A percentile compares a stretch with the other conserved stretches of the same genome.
Conservation (phyloP, 2,329 filamentous ascomycete genomes). For the Epicoccum nigrum region DNA sequence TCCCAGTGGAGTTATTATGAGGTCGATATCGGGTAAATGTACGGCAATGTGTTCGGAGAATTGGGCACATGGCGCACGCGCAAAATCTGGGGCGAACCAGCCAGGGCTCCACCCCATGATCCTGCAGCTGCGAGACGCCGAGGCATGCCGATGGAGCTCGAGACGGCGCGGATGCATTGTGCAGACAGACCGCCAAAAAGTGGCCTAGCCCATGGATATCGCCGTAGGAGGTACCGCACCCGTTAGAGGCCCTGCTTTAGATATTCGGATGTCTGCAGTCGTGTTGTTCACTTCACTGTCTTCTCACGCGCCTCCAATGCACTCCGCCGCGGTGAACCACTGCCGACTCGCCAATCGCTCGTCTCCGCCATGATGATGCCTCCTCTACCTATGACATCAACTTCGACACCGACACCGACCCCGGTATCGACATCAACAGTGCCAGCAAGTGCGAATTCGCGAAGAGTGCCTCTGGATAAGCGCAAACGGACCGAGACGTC, state of each 20-base stretch:
- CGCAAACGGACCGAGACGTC: conserved; percentile 54
- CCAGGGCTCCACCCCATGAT: conserved; percentile 9
- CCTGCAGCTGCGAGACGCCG: conserved; percentile 11
- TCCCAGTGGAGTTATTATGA: not conserved
- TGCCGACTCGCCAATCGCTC: conserved; percentile 14
- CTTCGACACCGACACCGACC: conserved; percentile 1
- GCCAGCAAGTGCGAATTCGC: conserved; percentile 29
- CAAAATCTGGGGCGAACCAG: conserved; percentile 11
- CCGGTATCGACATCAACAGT: not conserved
- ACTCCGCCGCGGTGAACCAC: conserved; percentile 9
- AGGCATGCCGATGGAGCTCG: conserved; percentile 4
- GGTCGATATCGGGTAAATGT: not conserved
- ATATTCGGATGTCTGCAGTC: conserved; percentile 11
- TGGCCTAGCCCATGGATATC: conserved; percentile 12
- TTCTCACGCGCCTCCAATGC: conserved; percentile 13
- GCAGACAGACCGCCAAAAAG: conserved; percentile 13
- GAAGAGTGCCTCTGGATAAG: conserved; percentile 52
- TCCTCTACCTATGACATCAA: conserved; percentile 6
- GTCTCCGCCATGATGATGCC: conserved; percentile 17
- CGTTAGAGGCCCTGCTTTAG: conserved; percentile 7
- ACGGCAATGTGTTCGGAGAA: conserved; percentile 10
- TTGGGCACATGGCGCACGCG: not conserved
- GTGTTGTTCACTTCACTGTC: conserved; percentile 1
- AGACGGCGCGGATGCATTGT: conserved; percentile 2
- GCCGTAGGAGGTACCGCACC: conserved; percentile 8